Conservation (phyloP, 2,329 filamentous ascomycete genomes). For the Ophiocordyceps sinensis region DNA sequence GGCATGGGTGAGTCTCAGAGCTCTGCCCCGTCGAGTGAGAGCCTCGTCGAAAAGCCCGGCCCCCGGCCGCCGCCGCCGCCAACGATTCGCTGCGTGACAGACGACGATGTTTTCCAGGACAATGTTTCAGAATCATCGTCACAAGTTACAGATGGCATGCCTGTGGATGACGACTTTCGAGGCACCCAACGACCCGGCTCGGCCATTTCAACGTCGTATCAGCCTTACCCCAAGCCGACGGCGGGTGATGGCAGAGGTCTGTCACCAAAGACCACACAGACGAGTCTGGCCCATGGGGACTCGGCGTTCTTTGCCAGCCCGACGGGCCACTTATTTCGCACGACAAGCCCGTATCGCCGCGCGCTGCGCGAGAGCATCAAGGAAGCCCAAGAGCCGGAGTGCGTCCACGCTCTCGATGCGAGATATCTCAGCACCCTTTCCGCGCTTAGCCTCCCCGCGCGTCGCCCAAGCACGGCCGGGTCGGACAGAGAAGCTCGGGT, state of each 20-base stretch:
- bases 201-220: background rate
- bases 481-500: slow-evolving; percentile 23
- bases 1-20: background rate
- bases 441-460: slow-evolving; percentile 22
- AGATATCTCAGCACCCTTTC: slow-evolving; percentile 27
- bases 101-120: slow-evolving; percentile 17
- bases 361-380: slow-evolving; percentile 33
- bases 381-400: slow-evolving; percentile 14
- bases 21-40: background rate
- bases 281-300: slow-evolving; percentile 24
- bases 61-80: slow-evolving; percentile 9
- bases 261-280: slow-evolving; percentile 6
- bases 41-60: slow-evolving; percentile 3
- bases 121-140: background rate
- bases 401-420: slow-evolving; percentile 13
- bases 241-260: slow-evolving; percentile 4
- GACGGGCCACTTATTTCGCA: slow-evolving; percentile 35
- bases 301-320: slow-evolving; percentile 39
- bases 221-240: slow-evolving; percentile 4
- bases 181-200: background rate
- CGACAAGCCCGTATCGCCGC: slow-evolving; percentile 40
- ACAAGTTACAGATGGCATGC: background rate
- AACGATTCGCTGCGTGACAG: slow-evolving; percentile 19
- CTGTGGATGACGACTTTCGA: background rate
- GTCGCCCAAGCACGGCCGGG: slow-evolving; percentile 22